These are phyloP conservation scores for Rhododendron vialii DNA, from an alignment of 148 eudicot genomes.

Conservation along the genomic window DNA sequence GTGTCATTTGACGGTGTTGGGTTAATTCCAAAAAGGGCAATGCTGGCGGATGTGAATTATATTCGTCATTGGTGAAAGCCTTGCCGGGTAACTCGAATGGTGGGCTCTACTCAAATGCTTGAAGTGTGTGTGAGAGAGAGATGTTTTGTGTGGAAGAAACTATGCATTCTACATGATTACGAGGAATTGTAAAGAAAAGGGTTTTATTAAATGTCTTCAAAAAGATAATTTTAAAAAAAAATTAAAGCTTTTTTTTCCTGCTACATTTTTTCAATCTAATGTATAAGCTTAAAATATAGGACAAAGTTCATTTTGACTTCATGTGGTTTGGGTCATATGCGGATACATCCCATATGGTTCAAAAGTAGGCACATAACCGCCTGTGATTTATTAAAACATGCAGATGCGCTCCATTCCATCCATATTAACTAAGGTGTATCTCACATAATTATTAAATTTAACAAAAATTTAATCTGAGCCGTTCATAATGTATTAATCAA, in stretches of 20 bases:
- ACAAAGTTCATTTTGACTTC: too few species aligned
- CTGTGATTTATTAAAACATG: too few species aligned
- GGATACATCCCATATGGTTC: too few species aligned
- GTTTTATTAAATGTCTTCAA: not conserved
- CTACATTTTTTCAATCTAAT: not conserved
- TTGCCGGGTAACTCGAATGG: not conserved
- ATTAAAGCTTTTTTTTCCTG: not conserved
- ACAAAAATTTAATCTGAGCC: too few species aligned
- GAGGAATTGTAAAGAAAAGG: slow-evolving; percentile 5
- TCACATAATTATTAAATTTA: too few species aligned
- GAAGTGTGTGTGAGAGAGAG: slow-evolving; percentile 5
- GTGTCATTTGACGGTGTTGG: slow-evolving; percentile 31
- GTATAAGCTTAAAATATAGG: not conserved
- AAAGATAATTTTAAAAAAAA: not conserved
- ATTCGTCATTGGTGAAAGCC: slow-evolving; percentile 1
- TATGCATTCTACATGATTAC: not conserved
- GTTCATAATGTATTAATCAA: too few species aligned
- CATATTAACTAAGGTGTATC: too few species aligned
- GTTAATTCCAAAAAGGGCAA: slow-evolving; percentile 31
- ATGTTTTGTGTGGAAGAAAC: not conserved
- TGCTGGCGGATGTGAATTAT: slow-evolving; percentile 28
- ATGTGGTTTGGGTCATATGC: too few species aligned
- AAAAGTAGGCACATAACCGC: too few species aligned
- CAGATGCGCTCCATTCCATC: too few species aligned
- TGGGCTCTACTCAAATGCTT: slow-evolving; percentile 4